phyloP scores from a whole-genome alignment of 148 eudicot genomes.

The Cornus florida region DNA sequence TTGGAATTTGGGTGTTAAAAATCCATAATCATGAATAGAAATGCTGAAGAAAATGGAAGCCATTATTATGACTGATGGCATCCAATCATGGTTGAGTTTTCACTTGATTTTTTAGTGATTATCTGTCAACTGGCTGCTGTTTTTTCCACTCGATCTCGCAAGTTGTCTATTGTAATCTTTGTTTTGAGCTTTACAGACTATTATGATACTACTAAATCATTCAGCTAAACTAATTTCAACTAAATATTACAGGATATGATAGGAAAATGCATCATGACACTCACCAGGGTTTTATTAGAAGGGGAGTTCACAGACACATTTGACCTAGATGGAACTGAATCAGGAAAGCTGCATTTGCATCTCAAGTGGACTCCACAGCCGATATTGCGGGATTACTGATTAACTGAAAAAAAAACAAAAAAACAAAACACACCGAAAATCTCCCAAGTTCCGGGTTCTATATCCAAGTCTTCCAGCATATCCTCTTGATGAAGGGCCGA shows the following conservation, averaged over 20 bases:
- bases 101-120: background rate
- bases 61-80: background rate
- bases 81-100: background rate
- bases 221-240: background rate
- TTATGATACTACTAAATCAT: no score
- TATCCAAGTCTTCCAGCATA: background rate
- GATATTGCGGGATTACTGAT: conserved; percentile 44
- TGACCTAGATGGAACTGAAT: conserved; percentile 47
- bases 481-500: background rate
- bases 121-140: background rate
- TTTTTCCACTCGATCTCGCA: background rate
- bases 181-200: background rate
- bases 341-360: conserved; percentile 45
- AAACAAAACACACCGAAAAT: background rate
- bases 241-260: conserved; percentile 50
- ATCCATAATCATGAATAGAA: background rate
- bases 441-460: background rate
- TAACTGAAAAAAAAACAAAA: background rate
- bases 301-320: conserved; percentile 56
- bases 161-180: background rate
- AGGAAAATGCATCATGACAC: conserved; percentile 69
- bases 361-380: conserved; percentile 72
- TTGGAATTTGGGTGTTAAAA: background rate
- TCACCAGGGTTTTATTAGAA: conserved; percentile 62
- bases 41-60: background rate